Base-by-base conservation (phyloP, 2,329 filamentous ascomycete genomes). In the Pezicula carpinea region DNA sequence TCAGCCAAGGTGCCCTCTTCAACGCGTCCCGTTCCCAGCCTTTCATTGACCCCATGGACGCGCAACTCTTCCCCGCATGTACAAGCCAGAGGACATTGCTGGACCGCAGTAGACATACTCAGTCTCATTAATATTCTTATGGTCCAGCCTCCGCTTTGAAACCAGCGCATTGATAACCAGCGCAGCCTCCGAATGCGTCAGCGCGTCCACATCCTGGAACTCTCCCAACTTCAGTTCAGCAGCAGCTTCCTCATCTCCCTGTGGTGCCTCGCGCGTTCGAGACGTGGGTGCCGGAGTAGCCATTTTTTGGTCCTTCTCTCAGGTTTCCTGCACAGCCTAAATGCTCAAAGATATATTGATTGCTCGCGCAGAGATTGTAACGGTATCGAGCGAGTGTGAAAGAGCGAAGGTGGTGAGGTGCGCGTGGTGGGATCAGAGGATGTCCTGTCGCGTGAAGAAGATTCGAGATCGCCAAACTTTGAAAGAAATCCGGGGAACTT, bases 161-260 rank as follows among this genome's bases (percentile, higher is more conserved):
- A 93, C 81, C 42, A 96, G 84, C 52, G 90, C 90, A 63, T 92
- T 92, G 61, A 99, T 89, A 63, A 99, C 87, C 43, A 96, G 80
- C 58, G 89, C 82, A 2, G 93, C 91, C 71, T 97, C 93, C 29
- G 89, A 95, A 44, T 96, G 80, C 39, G 91, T 96, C 52, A 99
- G 76, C 5, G 91, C 92, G 64, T 93, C 89, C 56, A 95, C 90
- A 62, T 92, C 77, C 59, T 95, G 83, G 70, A 97, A 96, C 65
- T 96, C 92, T 70, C 93, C 93, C 10, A 99, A 85, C 66, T 85
- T 87, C 54, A 97, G 82, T 46, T 82, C 82, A 6, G 80, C 74
- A 42, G 85, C 83, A 19, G 92, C 91, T 72, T 96, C 90, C 68
- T 97, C 92, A 66, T 96, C 91, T 64, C 87, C 86, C 48, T 82